Percentiles rank a stretch among this genome's conserved stretches.
phyloP scores from a whole-genome alignment of 106 monocot genomes.

The Narthecium ossifragum region DNA sequence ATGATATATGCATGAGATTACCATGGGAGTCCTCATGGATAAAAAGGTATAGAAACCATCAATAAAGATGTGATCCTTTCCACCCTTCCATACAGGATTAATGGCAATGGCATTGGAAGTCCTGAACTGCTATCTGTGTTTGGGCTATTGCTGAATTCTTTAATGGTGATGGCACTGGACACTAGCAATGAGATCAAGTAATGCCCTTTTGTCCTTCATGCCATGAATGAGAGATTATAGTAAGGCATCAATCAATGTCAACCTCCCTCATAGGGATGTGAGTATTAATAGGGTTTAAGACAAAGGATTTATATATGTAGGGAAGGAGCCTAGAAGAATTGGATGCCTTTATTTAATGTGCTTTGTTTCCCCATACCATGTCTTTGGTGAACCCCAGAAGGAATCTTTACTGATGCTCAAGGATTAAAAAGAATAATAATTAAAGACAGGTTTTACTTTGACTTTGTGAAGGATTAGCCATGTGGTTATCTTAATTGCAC shows the following conservation, averaged over 20 bases:
- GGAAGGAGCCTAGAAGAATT: conserved; percentile 1
- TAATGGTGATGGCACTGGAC: conserved; percentile 2
- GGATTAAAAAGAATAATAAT: too few species aligned
- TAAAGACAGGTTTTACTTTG: too few species aligned
- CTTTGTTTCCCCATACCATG: neutral
- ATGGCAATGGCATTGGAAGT: conserved; percentile 2
- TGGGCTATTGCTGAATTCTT: neutral
- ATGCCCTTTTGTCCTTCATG: neutral
- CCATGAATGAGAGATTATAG: neutral
- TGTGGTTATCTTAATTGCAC: too few species aligned
- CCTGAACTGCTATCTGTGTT: neutral
- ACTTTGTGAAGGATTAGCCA: too few species aligned
- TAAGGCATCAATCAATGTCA: neutral
- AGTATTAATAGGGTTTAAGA: neutral
- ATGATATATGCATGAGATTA: neutral
- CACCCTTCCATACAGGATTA: neutral
- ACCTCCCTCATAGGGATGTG: neutral
- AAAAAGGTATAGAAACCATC: neutral
- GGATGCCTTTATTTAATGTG: neutral
- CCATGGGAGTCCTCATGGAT: neutral
- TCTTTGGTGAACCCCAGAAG: neutral
- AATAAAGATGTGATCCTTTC: neutral
- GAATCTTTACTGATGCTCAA: too few species aligned
- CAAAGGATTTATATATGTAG: neutral
- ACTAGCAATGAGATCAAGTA: neutral